Evolutionary conservation across 352 stramenopile genomes (phyloP).

Genomic region (Phytophthora tubulina): DNA sequence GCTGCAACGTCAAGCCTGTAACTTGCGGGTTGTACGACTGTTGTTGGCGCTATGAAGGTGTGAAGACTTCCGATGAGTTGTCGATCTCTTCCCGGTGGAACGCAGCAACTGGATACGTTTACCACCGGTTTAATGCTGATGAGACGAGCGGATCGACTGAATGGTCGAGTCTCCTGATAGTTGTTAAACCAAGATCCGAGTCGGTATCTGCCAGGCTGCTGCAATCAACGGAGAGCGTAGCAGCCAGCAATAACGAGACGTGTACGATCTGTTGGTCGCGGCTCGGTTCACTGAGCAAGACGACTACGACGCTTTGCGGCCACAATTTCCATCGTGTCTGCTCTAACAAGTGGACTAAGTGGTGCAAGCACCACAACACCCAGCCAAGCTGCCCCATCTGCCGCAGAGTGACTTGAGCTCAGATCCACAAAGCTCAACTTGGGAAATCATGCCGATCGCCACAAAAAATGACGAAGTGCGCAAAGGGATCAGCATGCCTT

Average conservation of each 20-base stretch:
- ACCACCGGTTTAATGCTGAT: conserved; percentile 34
- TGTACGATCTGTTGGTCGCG: conserved; percentile 7
- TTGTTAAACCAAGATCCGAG: background rate
- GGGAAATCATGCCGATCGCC: background rate
- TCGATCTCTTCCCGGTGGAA: conserved; percentile 30
- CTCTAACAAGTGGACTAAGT: background rate
- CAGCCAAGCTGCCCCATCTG: conserved; percentile 12
- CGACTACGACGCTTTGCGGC: background rate
- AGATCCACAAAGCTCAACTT: too few species aligned
- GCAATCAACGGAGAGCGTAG: background rate
- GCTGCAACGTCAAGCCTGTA: too few species aligned
- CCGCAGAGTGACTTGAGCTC: background rate
- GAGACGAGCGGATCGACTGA: conserved; percentile 17
- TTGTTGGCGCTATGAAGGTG: conserved; percentile 21
- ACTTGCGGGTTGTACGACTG: too few species aligned
- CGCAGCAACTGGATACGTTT: conserved; percentile 12
- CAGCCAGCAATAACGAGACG: background rate
- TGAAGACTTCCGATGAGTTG: conserved; percentile 1
- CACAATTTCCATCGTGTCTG: conserved; percentile 20
- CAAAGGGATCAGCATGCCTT: background rate
- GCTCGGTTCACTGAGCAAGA: background rate
- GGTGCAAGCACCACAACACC: background rate
- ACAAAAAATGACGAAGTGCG: background rate
- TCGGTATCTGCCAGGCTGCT: background rate
- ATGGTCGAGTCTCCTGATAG: conserved; percentile 29